Base-by-base conservation (phyloP, 441 rosid genomes). In the Adansonia rubrostipa region DNA sequence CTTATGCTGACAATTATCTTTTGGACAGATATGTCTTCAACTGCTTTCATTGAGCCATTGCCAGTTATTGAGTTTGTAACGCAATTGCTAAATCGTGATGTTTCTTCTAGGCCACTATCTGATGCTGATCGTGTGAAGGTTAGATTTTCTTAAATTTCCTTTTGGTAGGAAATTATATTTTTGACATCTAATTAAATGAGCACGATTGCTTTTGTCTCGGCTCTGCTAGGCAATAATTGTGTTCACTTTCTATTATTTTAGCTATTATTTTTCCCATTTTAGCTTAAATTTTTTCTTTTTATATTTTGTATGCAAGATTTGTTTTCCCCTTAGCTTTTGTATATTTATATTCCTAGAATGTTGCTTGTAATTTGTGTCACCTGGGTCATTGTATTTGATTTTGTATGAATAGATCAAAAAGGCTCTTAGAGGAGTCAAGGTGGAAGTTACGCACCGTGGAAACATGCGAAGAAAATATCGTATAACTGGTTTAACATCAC, bases 91-190 rank as follows among this genome's bases (percentile, higher is more conserved):
- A 84, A 75, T 63, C 87, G 97, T 9, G 96, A 92, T 81, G 92
- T 88, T 74, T 84, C 89, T 20, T 60, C 96, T 13, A 87, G 97
- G 19, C 97, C 97, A 17, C 75, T 96, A 71, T 90, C 93, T 9
- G 98, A 96, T 89, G 91, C 97, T 63, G 97, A 94, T 74, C 95
- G 99, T 19, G 94, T 96, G 36, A 95, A 95, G 98, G 98, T 95
- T 33, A 74, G 82, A 53, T 10, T 74, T 20, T 40, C 24, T 2
- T 28, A 60, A n/a, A 11, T 61, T 51, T 51, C 77, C 54, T 28
- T 19, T 19, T 62, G 56, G 67, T 58, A 57, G n/a, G 53, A 73
- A 58, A 58, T 73, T 42, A 58, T 77, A 56, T 40, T 73, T n/a
- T 6, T 40, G n/a, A 6, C 48, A 40, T 56, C 36, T 56, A 40